Evolutionary conservation across 1,284 basidiomycete species (phyloP), one percentile per base, ranked within the genome.

Genomic region (Heliocybe sulcata): DNA sequence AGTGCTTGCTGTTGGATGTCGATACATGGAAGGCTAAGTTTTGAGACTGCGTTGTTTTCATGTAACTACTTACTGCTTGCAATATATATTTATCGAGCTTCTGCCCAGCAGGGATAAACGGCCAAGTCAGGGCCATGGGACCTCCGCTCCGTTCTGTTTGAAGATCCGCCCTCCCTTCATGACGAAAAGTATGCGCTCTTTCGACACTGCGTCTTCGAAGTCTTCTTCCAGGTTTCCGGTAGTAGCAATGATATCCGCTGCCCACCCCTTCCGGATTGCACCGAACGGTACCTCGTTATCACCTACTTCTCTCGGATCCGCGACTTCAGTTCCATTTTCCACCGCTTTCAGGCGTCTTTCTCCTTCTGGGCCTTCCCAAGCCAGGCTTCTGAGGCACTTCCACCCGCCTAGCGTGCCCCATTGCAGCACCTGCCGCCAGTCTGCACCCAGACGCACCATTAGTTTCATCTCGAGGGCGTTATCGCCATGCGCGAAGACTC

Each of bases 221-320:
- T 78, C 72, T 19, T 69, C 63, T 56, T 74, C 74, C n/a, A 82
- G 56, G 59, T 77, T 72, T 12, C 78, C 78, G 20, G 65, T 66
- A 16, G 78, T 72, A 14, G 75, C 81, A 56, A 83, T 72, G 49
- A 85, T 68, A 65, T 85, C 84, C 35, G 81, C 84, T 9, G 79
- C 76, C 66, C 80, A 85, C 2, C 82, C 81, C 50, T 66, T 66
- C 49, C 65, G 66, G 31, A 84, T 63, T 35, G 65, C 73, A 3
- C 83, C 83, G 61, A 85, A 84, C n/a, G 76, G 77, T 6, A 80
- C 70, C 25, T 76, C 81, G 53, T 83, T 77, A 58, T 84, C 82
- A 8, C 74, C 80, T 27, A 67, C 66, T 35, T 62, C 57, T 48
- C 59, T 61, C 49, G 61, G 56, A 52, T 61, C 63, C 59, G 66